These are phyloP conservation scores for Vaccinium vitisidaea DNA, from an alignment of 148 eudicot species.

Conservation along the genomic window DNA sequence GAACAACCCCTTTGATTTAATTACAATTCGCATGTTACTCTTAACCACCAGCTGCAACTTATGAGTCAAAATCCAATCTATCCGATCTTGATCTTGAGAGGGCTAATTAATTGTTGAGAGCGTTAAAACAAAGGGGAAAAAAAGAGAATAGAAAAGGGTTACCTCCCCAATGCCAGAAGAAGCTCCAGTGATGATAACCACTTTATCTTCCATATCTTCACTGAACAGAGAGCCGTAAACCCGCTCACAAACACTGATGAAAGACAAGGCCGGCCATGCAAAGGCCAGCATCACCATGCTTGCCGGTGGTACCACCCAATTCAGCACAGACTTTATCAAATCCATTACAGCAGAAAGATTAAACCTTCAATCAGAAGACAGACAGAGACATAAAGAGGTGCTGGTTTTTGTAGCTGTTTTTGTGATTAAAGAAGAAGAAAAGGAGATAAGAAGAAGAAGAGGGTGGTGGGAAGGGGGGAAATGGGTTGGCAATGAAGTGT, in stretches of 20 bases:
- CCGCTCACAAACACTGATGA: conserved; percentile 72
- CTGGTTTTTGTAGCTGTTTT: neutral
- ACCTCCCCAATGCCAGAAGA: conserved; percentile 94
- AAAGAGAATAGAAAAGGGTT: neutral
- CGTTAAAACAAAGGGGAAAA: neutral
- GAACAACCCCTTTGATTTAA: neutral
- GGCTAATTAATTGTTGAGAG: neutral
- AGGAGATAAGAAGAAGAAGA: neutral
- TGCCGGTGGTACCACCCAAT: conserved; percentile 86
- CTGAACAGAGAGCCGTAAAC: conserved; percentile 38
- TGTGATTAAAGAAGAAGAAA: neutral
- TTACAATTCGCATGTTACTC: neutral
- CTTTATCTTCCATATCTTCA: conserved; percentile 64
- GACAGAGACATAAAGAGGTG: neutral
- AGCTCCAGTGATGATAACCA: conserved; percentile 87
- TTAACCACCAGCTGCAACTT: neutral
- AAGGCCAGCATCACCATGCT: conserved; percentile 74
- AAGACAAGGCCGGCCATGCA: conserved; percentile 81
- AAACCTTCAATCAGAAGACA: neutral
- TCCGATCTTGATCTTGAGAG: neutral
- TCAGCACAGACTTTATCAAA: conserved; percentile 48
- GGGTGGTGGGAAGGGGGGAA: neutral
- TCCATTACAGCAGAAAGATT: conserved; percentile 41
- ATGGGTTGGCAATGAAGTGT: neutral
- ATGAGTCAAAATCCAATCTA: neutral